Evolutionary conservation across 2,329 filamentous ascomycete genomes (phyloP).

Genomic region (Fusarium sp.): DNA sequence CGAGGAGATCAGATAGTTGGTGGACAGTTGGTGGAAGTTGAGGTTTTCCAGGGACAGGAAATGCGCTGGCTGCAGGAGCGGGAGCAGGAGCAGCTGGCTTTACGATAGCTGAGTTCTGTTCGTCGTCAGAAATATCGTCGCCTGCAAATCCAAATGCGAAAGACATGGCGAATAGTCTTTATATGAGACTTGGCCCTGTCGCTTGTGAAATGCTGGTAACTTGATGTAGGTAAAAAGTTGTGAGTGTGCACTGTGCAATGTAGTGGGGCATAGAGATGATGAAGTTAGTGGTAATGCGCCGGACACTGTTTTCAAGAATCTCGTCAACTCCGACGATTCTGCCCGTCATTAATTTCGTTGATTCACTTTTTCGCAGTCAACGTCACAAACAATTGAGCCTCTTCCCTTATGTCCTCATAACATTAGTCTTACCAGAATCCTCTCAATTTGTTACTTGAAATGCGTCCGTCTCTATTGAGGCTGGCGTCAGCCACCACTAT

Average conservation of each 20-base stretch:
- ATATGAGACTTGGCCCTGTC: background rate
- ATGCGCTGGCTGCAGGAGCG: slow-evolving; percentile 57
- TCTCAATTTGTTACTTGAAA: slow-evolving; percentile 16
- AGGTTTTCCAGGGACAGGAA: slow-evolving; percentile 71
- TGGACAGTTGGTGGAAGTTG: slow-evolving; percentile 68
- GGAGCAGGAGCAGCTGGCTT: slow-evolving; percentile 43
- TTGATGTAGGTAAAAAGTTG: slow-evolving; percentile 31
- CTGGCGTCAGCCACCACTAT: slow-evolving; percentile 55
- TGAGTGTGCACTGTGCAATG: slow-evolving; percentile 47
- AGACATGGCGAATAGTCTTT: slow-evolving; percentile 52
- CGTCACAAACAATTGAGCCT: background rate
- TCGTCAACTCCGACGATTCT: slow-evolving; percentile 22
- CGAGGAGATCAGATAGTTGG: slow-evolving; percentile 63
- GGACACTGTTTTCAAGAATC: slow-evolving; percentile 43
- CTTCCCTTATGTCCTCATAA: background rate
- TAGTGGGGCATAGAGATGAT: slow-evolving; percentile 39
- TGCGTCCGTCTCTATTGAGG: slow-evolving; percentile 47
- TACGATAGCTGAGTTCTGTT: slow-evolving; percentile 46
- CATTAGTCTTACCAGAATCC: background rate
- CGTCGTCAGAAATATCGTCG: slow-evolving; percentile 69
- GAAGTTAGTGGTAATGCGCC: slow-evolving; percentile 2
- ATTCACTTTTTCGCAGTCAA: slow-evolving; percentile 3
- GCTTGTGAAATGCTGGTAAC: background rate
- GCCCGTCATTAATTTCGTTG: slow-evolving; percentile 17
- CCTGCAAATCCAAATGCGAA: slow-evolving; percentile 73